Evolutionary conservation across 768 basidiomycete species (phyloP).

Genomic region (Naganishia onofrii): DNA sequence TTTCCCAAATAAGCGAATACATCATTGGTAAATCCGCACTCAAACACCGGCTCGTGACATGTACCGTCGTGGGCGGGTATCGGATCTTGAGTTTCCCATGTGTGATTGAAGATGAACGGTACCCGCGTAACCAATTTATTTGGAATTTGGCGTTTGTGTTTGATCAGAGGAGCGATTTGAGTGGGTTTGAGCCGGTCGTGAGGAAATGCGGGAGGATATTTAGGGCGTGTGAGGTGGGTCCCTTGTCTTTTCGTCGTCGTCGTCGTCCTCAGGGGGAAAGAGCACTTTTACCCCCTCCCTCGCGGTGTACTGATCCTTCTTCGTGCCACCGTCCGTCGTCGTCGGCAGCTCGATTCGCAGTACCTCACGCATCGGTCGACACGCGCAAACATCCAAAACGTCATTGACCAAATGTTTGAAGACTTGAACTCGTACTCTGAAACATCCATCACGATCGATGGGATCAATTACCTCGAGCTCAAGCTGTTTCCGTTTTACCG

Average conservation of each 20-base stretch:
- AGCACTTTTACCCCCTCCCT: no score
- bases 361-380: constrained; percentile 76
- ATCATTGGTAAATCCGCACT: constrained; percentile 83
- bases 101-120: constrained; percentile 64
- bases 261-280: no score
- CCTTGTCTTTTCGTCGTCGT: neutral
- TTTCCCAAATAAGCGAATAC: constrained; percentile 87
- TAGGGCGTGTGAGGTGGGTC: constrained; percentile 77
- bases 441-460: constrained; percentile 82
- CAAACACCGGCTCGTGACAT: constrained; percentile 83
- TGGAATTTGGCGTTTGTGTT: constrained; percentile 98
- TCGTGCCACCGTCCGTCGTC: neutral
- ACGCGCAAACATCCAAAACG: constrained; percentile 67
- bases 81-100: constrained; percentile 91
- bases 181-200: constrained; percentile 93
- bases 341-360: constrained; percentile 75
- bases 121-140: constrained; percentile 81
- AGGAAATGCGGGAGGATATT: constrained; percentile 90
- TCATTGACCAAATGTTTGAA: constrained; percentile 93
- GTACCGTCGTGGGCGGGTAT: constrained; percentile 55
- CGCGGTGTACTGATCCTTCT: no score
- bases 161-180: constrained; percentile 80
- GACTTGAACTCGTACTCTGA: constrained; percentile 97
- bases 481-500: constrained; percentile 94
- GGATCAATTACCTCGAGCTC: constrained; percentile 89